These are phyloP conservation scores for Esteya vermicola DNA, from an alignment of 2,329 filamentous ascomycete genomes.

Conservation along the genomic window DNA sequence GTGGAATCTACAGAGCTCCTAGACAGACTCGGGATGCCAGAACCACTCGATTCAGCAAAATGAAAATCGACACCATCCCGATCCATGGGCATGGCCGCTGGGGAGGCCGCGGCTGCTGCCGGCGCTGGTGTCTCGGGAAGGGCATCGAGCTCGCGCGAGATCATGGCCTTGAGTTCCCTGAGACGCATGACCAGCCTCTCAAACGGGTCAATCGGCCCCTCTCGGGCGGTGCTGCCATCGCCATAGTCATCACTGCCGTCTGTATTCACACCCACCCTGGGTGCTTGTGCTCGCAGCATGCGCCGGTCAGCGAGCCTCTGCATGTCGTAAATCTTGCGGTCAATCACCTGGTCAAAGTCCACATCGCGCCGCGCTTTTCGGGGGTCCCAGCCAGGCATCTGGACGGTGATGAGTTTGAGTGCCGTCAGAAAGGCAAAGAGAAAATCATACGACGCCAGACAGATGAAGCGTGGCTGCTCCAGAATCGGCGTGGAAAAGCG, in stretches of 20 bases:
- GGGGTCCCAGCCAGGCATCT: slow-evolving; percentile 31
- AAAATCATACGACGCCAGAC: slow-evolving; percentile 30
- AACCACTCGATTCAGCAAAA: no score
- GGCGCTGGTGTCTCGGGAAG: not conserved
- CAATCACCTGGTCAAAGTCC: slow-evolving; percentile 16
- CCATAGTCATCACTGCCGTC: not conserved
- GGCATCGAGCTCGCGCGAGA: slow-evolving; percentile 8
- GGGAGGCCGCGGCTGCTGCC: not conserved
- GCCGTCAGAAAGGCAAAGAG: slow-evolving; percentile 30
- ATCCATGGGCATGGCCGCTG: no score
- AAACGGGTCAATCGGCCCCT: slow-evolving; percentile 6
- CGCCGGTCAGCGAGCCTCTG: slow-evolving; percentile 14
- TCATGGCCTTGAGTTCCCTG: slow-evolving; percentile 7
- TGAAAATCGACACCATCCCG: no score
- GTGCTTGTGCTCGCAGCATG: not conserved
- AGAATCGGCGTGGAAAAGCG: slow-evolving; percentile 10
- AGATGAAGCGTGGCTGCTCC: slow-evolving; percentile 25
- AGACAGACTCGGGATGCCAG: no score
- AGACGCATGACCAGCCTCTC: slow-evolving; percentile 10
- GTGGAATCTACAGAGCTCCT: no score
- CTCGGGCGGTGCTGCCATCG: no score
- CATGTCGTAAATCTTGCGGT: slow-evolving; percentile 18
- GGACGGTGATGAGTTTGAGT: slow-evolving; percentile 31
- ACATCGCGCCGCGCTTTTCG: slow-evolving; percentile 21
- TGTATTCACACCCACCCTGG: not conserved